A percentile compares a stretch with the other conserved stretches of the same genome.
Evolutionary conservation across 352 stramenopile genomes (phyloP).

Genomic region (Globisporangium paddicum): DNA sequence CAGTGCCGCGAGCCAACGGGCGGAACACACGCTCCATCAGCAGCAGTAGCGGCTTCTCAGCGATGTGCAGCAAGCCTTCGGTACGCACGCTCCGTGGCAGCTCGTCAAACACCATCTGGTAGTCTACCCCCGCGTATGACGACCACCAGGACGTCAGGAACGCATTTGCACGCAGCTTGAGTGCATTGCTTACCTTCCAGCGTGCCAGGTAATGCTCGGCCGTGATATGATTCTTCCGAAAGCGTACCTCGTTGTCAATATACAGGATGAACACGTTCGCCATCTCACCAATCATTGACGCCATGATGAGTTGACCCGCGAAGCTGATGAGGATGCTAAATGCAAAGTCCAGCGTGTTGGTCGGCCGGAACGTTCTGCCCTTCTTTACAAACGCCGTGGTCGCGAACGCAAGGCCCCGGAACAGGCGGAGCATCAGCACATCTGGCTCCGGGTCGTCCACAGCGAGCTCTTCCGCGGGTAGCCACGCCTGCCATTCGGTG

Average conservation of each 20-base stretch:
- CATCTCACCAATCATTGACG: conserved; percentile 74
- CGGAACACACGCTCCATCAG: conserved; percentile 44
- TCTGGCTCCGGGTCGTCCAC: conserved; percentile 16
- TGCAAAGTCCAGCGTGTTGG: conserved; percentile 31
- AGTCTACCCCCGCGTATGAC: conserved; percentile 51
- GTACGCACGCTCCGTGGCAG: conserved; percentile 42
- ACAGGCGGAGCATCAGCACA: conserved; percentile 35
- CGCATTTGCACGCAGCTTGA: conserved; percentile 34
- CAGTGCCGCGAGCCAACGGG: conserved; percentile 16
- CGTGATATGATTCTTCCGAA: conserved; percentile 67
- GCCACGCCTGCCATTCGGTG: conserved; percentile 47
- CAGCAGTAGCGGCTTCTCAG: conserved; percentile 32
- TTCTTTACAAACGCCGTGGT: conserved; percentile 63
- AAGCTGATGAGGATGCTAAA: conserved; percentile 56
- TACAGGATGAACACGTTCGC: conserved; percentile 56
- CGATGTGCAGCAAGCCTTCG: conserved; percentile 39
- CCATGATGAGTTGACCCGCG: conserved; percentile 56
- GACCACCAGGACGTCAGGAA: conserved; percentile 60
- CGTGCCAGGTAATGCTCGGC: conserved; percentile 41
- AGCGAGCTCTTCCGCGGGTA: conserved; percentile 28
- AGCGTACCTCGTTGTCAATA: conserved; percentile 62
- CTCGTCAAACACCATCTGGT: conserved; percentile 49
- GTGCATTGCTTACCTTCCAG: conserved; percentile 27
- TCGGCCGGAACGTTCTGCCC: conserved; percentile 40
- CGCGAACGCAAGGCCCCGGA: conserved; percentile 45